phyloP scores from a whole-genome alignment of 805 yeast species.

The Metschnikowia kofuensis region DNA sequence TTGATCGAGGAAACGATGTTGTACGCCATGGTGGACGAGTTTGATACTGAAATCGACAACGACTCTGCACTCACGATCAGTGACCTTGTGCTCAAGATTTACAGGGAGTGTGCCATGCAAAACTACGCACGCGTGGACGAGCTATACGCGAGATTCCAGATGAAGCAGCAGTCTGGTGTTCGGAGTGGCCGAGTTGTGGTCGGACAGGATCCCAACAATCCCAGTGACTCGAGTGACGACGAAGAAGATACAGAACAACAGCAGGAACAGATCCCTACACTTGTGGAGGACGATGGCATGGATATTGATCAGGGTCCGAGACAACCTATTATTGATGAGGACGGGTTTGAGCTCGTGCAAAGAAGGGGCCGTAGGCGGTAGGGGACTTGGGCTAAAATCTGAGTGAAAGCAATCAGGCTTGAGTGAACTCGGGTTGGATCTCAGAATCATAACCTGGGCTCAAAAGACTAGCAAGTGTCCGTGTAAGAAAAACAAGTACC shows the following conservation, averaged over 20 bases:
- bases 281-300: slow-evolving; percentile 22
- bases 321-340: slow-evolving; percentile 68
- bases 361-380: slow-evolving; percentile 53
- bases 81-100: slow-evolving; percentile 58
- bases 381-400: slow-evolving; percentile 9
- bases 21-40: slow-evolving; percentile 93
- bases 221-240: slow-evolving; percentile 49
- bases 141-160: slow-evolving; percentile 57
- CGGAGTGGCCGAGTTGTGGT: slow-evolving; percentile 42
- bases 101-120: slow-evolving; percentile 56
- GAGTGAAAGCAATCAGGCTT: not conserved
- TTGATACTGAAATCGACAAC: slow-evolving; percentile 84
- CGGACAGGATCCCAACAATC: slow-evolving; percentile 61
- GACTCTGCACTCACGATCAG: slow-evolving; percentile 81
- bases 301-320: slow-evolving; percentile 37
- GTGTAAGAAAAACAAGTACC: no score
- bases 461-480: no score
- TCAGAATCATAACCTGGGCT: no score
- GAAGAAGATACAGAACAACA: slow-evolving; percentile 45
- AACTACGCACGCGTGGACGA: slow-evolving; percentile 57
- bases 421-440: no score
- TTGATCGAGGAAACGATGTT: slow-evolving; percentile 81
- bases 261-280: slow-evolving; percentile 2
- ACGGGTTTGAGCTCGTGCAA: slow-evolving; percentile 88
- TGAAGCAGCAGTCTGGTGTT: slow-evolving; percentile 41